These are phyloP conservation scores for Colletotrichum tropicale DNA, from an alignment of 2,329 filamentous ascomycete species.

Conservation along the genomic window DNA sequence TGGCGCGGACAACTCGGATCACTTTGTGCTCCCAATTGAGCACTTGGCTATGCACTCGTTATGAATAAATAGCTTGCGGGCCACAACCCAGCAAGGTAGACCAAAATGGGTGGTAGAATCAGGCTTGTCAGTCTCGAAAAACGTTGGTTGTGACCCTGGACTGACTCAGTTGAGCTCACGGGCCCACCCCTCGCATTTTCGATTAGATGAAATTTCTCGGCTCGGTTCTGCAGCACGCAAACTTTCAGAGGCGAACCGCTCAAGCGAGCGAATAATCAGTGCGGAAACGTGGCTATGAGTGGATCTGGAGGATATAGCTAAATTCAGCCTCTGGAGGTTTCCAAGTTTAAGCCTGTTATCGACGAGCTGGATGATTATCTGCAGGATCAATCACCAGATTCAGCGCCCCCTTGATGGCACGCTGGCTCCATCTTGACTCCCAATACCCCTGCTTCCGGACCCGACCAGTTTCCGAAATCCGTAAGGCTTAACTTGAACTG, in stretches of 20 bases:
- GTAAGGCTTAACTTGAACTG: neutral
- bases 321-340: neutral
- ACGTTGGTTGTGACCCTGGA: neutral
- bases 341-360: neutral
- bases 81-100: neutral
- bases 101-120: neutral
- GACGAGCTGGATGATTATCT: neutral
- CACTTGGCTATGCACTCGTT: neutral
- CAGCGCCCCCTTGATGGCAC: neutral
- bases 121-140: neutral
- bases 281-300: neutral
- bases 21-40: neutral
- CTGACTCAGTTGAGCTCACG: neutral
- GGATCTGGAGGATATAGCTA: neutral
- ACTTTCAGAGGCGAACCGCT: neutral
- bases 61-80: neutral
- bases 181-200: neutral
- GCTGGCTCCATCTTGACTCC: neutral
- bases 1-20: slow-evolving; percentile 1
- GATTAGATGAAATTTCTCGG: neutral
- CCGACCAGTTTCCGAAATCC: neutral
- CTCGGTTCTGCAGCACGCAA: neutral
- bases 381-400: neutral
- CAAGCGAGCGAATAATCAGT: neutral
- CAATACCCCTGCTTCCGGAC: neutral